Conservation (phyloP, 768 basidiomycete species). For the Scleroderma citrinum region DNA sequence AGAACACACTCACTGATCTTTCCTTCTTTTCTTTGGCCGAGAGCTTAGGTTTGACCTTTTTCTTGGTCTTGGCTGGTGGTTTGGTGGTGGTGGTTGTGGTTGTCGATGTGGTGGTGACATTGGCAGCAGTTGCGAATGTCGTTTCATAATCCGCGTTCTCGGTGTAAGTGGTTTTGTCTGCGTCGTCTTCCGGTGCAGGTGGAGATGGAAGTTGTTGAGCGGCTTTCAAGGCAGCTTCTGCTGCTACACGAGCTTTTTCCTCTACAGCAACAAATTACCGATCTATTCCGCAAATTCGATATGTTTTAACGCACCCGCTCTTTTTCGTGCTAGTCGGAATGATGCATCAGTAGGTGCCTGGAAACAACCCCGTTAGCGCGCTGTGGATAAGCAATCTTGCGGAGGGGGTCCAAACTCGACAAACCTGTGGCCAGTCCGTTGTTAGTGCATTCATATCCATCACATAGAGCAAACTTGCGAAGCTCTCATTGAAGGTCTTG, state of each 20-base stretch:
- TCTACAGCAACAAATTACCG: slow-evolving; percentile 35
- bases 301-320: slow-evolving; percentile 44
- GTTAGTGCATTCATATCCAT: slow-evolving; percentile 95
- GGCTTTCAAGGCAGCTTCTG: slow-evolving; percentile 47
- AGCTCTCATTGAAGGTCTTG: slow-evolving; percentile 85
- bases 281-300: not conserved
- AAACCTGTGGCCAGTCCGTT: slow-evolving; percentile 87
- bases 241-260: slow-evolving; percentile 46
- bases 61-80: slow-evolving; percentile 38
- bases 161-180: slow-evolving; percentile 25
- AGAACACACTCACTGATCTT: slow-evolving; percentile 46
- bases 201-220: slow-evolving; percentile 23
- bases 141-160: slow-evolving; percentile 29
- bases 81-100: slow-evolving; percentile 38
- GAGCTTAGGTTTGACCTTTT: slow-evolving; percentile 62
- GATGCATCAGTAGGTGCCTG: slow-evolving; percentile 60
- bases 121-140: slow-evolving; percentile 27
- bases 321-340: slow-evolving; percentile 49
- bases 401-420: slow-evolving; percentile 6
- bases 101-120: slow-evolving; percentile 12
- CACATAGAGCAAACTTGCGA: slow-evolving; percentile 86
- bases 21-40: slow-evolving; percentile 82
- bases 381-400: not conserved
- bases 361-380: not conserved
- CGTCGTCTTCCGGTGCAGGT: slow-evolving; percentile 20